phyloP scores from a whole-genome alignment of 768 basidiomycete species.

The Pleurotus tuber-regium region DNA sequence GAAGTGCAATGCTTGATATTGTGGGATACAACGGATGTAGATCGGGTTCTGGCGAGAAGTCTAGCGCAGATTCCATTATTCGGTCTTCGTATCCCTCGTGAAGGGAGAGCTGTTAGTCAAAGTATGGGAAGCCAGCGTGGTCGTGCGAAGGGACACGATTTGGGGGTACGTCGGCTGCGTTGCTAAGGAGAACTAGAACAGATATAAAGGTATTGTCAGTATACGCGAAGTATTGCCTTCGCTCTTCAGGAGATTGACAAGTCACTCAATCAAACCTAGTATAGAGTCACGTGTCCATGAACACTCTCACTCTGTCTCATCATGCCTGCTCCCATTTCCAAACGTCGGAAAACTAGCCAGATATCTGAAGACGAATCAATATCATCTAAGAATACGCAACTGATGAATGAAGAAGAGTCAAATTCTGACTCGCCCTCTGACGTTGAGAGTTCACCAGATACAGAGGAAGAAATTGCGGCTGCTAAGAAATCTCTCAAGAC shows the following conservation, averaged over 20 bases:
- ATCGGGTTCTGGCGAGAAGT: slow-evolving; percentile 75
- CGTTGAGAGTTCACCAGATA: slow-evolving; percentile 37
- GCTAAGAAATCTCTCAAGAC: slow-evolving; percentile 78
- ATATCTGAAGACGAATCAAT: slow-evolving; percentile 24
- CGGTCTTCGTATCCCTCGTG: no score
- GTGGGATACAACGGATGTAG: slow-evolving; percentile 78
- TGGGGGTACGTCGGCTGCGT: neutral
- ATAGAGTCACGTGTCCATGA: neutral
- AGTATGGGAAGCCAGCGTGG: neutral
- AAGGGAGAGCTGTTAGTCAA: no score
- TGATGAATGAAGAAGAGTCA: slow-evolving; percentile 14
- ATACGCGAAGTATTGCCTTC: no score
- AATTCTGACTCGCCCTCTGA: slow-evolving; percentile 23
- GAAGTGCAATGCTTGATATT: slow-evolving; percentile 54
- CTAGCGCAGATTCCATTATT: slow-evolving; percentile 27
- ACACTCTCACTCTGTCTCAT: slow-evolving; percentile 8
- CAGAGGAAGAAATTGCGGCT: slow-evolving; percentile 62
- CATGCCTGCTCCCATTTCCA: slow-evolving; percentile 45
- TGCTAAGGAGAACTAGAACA: neutral
- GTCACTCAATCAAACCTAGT: no score
- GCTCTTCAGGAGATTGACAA: no score
- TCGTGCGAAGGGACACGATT: neutral
- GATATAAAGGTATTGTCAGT: no score
- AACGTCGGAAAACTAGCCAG: slow-evolving; percentile 47
- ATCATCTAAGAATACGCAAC: slow-evolving; percentile 13